These are phyloP conservation scores for Colletotrichum lini DNA, from an alignment of 2,329 filamentous ascomycete species.

Conservation along the genomic window DNA sequence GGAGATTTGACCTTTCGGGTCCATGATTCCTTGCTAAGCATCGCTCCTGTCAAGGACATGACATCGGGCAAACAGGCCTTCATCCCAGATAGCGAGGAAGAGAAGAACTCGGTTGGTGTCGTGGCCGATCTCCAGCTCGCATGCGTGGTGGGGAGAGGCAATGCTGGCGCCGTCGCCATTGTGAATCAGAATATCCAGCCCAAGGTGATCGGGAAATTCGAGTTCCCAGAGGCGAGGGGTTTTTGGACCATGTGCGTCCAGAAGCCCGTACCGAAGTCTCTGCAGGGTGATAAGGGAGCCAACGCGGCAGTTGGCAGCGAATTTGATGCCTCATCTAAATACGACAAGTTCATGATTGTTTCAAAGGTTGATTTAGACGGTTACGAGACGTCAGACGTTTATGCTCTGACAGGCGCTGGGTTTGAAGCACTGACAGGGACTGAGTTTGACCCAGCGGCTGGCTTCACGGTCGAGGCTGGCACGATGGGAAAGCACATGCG, in stretches of 20 bases:
- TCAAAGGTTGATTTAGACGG: conserved; percentile 79
- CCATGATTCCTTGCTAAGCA: conserved; percentile 82
- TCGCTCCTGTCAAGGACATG: conserved; percentile 84
- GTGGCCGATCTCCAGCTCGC: conserved; percentile 72
- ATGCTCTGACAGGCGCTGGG: conserved; percentile 79
- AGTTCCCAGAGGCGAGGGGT: conserved; percentile 79
- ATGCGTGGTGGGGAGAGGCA: conserved; percentile 74
- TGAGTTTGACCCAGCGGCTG: conserved; percentile 93
- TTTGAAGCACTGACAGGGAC: conserved; percentile 84
- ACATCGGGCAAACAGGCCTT: conserved; percentile 74
- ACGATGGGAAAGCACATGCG: conserved; percentile 85
- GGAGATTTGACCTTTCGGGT: conserved; percentile 81
- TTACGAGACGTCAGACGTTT: conserved; percentile 84
- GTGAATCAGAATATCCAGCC: conserved; percentile 85
- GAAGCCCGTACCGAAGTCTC: conserved; percentile 74
- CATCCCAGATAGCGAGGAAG: conserved; percentile 61
- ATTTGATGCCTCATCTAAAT: conserved; percentile 72
- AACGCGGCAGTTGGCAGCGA: conserved; percentile 67
- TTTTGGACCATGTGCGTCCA: conserved; percentile 86
- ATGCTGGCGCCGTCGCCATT: conserved; percentile 78
- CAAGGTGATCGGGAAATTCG: conserved; percentile 76
- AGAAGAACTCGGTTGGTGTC: conserved; percentile 61
- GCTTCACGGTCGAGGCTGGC: conserved; percentile 87
- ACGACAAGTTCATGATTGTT: conserved; percentile 87
- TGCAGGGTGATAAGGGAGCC: conserved; percentile 66